Evolutionary conservation across 2,329 filamentous ascomycete genomes (phyloP).

Genomic region (Colletotrichum limetticola): DNA sequence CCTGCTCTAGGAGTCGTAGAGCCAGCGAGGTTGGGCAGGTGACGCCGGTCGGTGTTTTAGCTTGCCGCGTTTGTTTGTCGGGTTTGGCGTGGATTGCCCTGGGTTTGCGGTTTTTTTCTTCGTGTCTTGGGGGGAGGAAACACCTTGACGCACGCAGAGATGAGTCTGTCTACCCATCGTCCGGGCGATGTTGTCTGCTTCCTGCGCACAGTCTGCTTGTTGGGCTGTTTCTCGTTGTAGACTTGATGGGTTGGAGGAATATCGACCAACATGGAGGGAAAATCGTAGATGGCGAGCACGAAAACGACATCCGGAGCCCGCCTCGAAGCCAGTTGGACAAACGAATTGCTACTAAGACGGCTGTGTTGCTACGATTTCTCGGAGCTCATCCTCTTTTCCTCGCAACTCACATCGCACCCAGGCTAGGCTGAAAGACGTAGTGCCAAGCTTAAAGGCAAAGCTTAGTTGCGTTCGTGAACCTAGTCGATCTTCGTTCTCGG

Average conservation of each 20-base stretch:
- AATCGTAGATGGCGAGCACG: neutral
- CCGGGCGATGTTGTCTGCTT: neutral
- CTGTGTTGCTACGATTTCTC: neutral
- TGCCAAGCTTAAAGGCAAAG: neutral
- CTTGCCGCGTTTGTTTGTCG: neutral
- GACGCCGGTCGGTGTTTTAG: conserved; percentile 16
- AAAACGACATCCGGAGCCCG: neutral
- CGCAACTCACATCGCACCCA: neutral
- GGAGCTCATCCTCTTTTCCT: neutral
- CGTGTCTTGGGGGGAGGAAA: neutral
- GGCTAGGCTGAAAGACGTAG: neutral
- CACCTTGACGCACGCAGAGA: neutral
- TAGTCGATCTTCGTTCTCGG: conserved; percentile 1
- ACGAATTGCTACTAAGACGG: neutral
- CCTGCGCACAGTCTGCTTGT: neutral
- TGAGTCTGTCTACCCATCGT: neutral
- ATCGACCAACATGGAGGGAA: neutral
- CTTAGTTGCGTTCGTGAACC: neutral
- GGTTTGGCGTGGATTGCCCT: neutral
- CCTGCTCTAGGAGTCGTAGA: neutral
- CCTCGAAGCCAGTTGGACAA: neutral
- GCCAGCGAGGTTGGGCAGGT: neutral
- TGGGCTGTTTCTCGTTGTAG: neutral
- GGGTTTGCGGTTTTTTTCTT: neutral
- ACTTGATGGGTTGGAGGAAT: neutral